These are phyloP conservation scores for Fistulifera pelliculosa DNA, from an alignment of 108 stramenopile species.

Conservation along the genomic window DNA sequence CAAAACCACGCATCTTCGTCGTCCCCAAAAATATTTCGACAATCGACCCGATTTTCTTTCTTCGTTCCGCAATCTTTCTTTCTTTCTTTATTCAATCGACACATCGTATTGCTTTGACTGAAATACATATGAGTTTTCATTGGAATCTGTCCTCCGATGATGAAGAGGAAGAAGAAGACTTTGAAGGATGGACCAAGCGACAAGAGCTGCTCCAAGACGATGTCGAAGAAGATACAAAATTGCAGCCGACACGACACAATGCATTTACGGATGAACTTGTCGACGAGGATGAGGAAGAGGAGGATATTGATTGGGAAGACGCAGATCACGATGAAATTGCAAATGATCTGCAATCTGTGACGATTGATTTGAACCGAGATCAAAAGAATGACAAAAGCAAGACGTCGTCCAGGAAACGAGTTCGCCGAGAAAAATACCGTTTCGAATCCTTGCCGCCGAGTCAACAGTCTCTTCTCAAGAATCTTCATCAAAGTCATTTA, in stretches of 20 bases:
- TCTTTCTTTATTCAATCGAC: too few species aligned
- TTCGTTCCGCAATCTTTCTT: too few species aligned
- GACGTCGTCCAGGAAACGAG: background rate
- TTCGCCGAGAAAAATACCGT: background rate
- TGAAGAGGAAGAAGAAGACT: conserved; percentile 5
- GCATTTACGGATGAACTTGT: background rate
- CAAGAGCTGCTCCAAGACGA: background rate
- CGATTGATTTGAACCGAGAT: conserved; percentile 2
- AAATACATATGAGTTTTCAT: background rate
- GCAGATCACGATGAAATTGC: background rate
- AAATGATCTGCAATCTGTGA: background rate
- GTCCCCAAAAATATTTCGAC: too few species aligned
- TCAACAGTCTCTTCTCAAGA: conserved; percentile 1
- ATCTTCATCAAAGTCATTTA: conserved; percentile 3
- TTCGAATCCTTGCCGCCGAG: conserved; percentile 5
- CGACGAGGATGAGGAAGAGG: conserved; percentile 2
- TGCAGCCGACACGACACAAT: background rate
- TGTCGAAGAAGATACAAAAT: background rate
- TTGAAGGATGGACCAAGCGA: conserved; percentile 3
- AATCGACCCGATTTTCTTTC: too few species aligned
- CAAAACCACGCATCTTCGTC: too few species aligned
- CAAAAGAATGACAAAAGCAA: too few species aligned
- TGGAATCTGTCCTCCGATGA: conserved; percentile 1
- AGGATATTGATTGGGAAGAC: conserved; percentile 5
- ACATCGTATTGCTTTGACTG: too few species aligned